A percentile compares a stretch with the other conserved stretches of the same genome.
phyloP scores from a whole-genome alignment of 75 land plant genomes.

The Selaginella moellendorffii region DNA sequence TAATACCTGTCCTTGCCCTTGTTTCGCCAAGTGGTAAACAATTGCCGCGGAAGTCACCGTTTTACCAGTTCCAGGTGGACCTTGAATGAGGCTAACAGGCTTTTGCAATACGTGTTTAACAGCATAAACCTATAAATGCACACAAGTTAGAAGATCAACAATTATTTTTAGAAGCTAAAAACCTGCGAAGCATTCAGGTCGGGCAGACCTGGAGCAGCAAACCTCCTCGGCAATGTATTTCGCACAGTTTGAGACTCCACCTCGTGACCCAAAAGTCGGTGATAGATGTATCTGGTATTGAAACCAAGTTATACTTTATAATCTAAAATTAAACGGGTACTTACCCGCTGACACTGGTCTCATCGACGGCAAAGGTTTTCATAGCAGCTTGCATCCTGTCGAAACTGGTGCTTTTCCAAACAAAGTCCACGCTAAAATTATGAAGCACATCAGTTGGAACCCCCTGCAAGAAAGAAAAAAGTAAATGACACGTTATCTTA shows the following conservation, averaged over 20 bases:
- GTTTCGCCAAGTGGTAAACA: slow-evolving; percentile 98
- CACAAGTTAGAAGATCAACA: background rate
- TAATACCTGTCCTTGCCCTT: slow-evolving; percentile 93
- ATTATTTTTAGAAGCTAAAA: background rate
- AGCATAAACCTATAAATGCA: slow-evolving; percentile 63
- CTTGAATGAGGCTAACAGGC: slow-evolving; percentile 97
- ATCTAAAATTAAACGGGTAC: too few species aligned
- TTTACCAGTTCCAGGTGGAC: slow-evolving; percentile 98
- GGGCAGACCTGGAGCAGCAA: slow-evolving; percentile 98
- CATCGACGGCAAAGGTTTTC: slow-evolving; percentile 99
- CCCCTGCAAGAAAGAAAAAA: slow-evolving; percentile 33
- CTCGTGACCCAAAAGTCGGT: slow-evolving; percentile 92
- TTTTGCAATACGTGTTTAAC: slow-evolving; percentile 94
- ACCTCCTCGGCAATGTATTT: slow-evolving; percentile 85
- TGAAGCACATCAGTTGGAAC: slow-evolving; percentile 98
- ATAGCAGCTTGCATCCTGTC: slow-evolving; percentile 96
- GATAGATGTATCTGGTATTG: slow-evolving; percentile 71
- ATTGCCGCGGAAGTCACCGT: slow-evolving; percentile 99
- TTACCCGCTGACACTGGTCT: slow-evolving; percentile 99
- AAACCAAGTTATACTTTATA: too few species aligned
- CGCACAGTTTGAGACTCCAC: slow-evolving; percentile 82
- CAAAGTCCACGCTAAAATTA: slow-evolving; percentile 98
- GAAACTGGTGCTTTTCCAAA: slow-evolving; percentile 99
- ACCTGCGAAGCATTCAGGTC: slow-evolving; percentile 98
- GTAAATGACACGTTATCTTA: background rate